These are phyloP conservation scores for Trametes gibbosa DNA, from an alignment of 768 basidiomycete genomes.

Conservation along the genomic window DNA sequence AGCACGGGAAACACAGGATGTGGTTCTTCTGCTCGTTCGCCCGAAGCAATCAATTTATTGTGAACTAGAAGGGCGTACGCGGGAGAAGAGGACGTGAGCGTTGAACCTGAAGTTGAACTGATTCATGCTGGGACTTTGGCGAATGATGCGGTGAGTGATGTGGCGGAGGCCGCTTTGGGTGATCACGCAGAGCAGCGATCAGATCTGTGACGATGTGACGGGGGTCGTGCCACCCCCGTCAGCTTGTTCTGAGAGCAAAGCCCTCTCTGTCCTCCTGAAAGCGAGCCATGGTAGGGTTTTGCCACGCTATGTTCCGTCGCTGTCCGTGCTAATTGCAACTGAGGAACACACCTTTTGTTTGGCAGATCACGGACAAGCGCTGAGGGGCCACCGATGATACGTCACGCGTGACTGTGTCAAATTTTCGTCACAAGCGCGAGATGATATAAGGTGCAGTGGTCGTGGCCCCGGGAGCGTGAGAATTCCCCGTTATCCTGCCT, in stretches of 20 bases:
- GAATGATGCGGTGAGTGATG: conserved; percentile 8
- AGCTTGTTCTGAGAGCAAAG: not conserved
- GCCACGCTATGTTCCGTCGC: not conserved
- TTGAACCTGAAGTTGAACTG: not conserved
- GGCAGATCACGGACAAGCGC: conserved; percentile 11
- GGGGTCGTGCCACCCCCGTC: not conserved
- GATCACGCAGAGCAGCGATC: not conserved
- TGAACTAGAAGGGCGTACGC: not conserved
- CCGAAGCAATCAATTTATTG: not conserved
- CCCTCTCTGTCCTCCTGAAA: too few species aligned
- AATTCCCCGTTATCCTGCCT: conserved; percentile 44
- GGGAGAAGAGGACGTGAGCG: not conserved
- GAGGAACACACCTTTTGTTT: conserved; percentile 1
- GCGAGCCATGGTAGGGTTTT: too few species aligned
- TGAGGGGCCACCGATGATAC: conserved; percentile 20
- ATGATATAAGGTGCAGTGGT: conserved; percentile 56
- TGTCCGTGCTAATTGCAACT: not conserved
- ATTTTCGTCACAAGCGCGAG: conserved; percentile 41
- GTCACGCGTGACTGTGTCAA: conserved; percentile 38
- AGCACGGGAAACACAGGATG: not conserved
- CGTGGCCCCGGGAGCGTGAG: conserved; percentile 42
- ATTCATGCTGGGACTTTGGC: not conserved
- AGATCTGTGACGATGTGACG: conserved; percentile 14
- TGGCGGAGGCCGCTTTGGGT: conserved; percentile 7
- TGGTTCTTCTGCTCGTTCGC: not conserved